These are phyloP conservation scores for Selenicereus undatus DNA, from an alignment of 148 eudicot genomes.

Conservation along the genomic window DNA sequence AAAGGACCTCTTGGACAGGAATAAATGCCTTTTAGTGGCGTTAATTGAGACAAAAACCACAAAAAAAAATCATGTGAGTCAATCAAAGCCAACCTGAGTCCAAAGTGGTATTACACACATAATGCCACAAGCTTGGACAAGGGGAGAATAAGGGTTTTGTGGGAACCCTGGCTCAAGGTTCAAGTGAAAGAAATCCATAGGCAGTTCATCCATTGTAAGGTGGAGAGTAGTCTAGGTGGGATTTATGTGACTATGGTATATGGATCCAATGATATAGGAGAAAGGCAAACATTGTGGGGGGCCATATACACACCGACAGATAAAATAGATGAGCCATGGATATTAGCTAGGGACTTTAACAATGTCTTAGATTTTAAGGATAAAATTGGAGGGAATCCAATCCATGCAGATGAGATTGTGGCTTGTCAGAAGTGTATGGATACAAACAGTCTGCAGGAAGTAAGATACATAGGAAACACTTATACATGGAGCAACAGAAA, in stretches of 20 bases:
- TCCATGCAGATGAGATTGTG: too few species aligned
- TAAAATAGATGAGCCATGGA: too few species aligned
- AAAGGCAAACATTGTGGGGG: neutral
- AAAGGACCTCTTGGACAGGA: neutral
- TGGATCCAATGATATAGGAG: neutral
- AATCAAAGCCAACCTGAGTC: too few species aligned
- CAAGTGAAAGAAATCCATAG: neutral
- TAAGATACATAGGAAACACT: too few species aligned
- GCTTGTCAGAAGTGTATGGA: too few species aligned
- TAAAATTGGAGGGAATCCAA: too few species aligned
- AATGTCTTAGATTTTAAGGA: too few species aligned
- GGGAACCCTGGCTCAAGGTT: neutral
- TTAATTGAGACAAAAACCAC: neutral
- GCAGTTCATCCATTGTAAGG: neutral
- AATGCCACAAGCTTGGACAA: neutral
- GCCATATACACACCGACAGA: too few species aligned
- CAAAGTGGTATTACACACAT: neutral
- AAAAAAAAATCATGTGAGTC: too few species aligned
- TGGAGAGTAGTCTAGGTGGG: neutral
- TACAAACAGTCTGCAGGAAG: too few species aligned
- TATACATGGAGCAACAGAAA: too few species aligned
- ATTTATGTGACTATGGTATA: neutral
- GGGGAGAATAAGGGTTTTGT: neutral
- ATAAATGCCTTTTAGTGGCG: neutral
- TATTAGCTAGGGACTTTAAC: too few species aligned